Base-by-base conservation (phyloP, 2,329 filamentous ascomycete species). In the Leptographium wingfieldii region DNA sequence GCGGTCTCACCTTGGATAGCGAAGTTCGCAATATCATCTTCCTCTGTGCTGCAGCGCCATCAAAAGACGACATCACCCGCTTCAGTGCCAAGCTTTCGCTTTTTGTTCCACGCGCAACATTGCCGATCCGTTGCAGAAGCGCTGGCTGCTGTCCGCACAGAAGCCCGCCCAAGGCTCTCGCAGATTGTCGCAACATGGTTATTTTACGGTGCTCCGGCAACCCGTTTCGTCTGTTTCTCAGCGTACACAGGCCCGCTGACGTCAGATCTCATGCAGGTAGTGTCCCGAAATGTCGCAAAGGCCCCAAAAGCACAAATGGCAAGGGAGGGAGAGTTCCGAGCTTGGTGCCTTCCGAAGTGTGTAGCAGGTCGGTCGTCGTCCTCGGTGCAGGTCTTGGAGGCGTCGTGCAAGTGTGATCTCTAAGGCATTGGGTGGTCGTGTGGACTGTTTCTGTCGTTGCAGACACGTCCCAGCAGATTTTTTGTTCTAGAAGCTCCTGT, bases 401-500 rank as follows among this genome's bases (percentile, higher is more conserved):
- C 19, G 43, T 46, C 43, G 19, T n/a, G 19, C 43, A n/a, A 5
- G 43, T 46, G 43, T 19, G 19, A 3, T 46, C 2, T 6, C 6
- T n/a, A 31, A 19, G 5, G 27, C 49, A 29, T 52, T 29, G 49
- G 10, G 19, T 19, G 27, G 14, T 31, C 11, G 49, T 19, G 49
- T 16, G 25, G 16, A 14, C 14, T 29, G 49, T 27, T 19, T 29
- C 16, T 27, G 49, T 33, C 49, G 49, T 52, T 19, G 27, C 49
- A 52, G n/a, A 16, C 25, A 27, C 25, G 31, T 16, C n/a, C 12
- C 27, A 19, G 25, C 5, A 7, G 27, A n/a, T 48, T 57, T 57
- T 57, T 51, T 25, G 38, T 61, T 61, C 60, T 61, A 52, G 60
- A 60, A 63, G 62, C 62, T 63, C 60, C 62, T 38, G 49, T 40